Percentiles rank a stretch among this genome's conserved stretches.
Conservation (phyloP, 345 rosid genomes). For the Reutealis trisperma region DNA sequence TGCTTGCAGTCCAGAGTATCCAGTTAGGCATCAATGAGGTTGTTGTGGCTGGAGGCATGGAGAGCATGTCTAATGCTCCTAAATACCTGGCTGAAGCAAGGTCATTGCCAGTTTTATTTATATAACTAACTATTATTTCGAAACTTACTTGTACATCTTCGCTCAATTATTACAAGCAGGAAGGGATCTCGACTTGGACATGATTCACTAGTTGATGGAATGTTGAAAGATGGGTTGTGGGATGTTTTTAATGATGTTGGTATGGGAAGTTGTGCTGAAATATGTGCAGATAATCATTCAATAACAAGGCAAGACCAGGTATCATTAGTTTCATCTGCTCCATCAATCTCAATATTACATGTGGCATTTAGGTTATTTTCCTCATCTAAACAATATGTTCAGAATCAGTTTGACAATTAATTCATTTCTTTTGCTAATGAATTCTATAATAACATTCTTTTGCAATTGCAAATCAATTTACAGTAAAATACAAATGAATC, state of each 20-base stretch:
- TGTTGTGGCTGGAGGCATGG: constrained; percentile 99
- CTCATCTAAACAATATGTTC: background rate
- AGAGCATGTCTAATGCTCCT: constrained; percentile 96
- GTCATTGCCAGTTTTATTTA: constrained; percentile 35
- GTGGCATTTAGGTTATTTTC: background rate
- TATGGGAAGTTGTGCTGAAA: constrained; percentile 95
- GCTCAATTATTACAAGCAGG: constrained; percentile 46
- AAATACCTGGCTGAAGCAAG: constrained; percentile 93
- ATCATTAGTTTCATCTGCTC: background rate
- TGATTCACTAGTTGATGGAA: constrained; percentile 90
- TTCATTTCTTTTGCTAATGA: background rate
- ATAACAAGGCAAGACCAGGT: constrained; percentile 94
- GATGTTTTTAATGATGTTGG: constrained; percentile 89
- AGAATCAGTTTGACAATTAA: background rate
- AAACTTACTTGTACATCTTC: constrained; percentile 17
- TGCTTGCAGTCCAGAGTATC: constrained; percentile 94
- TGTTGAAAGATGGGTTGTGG: constrained; percentile 98
- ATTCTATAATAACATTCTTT: background rate
- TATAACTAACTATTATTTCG: background rate
- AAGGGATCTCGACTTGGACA: constrained; percentile 97
- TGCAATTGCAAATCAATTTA: background rate
- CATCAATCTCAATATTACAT: background rate
- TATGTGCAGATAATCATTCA: constrained; percentile 75
- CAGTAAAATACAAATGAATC: background rate
- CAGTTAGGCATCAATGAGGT: constrained; percentile 91